phyloP scores from a whole-genome alignment of 371 early-diverging fungal genomes.

The Entomophthora muscae region DNA sequence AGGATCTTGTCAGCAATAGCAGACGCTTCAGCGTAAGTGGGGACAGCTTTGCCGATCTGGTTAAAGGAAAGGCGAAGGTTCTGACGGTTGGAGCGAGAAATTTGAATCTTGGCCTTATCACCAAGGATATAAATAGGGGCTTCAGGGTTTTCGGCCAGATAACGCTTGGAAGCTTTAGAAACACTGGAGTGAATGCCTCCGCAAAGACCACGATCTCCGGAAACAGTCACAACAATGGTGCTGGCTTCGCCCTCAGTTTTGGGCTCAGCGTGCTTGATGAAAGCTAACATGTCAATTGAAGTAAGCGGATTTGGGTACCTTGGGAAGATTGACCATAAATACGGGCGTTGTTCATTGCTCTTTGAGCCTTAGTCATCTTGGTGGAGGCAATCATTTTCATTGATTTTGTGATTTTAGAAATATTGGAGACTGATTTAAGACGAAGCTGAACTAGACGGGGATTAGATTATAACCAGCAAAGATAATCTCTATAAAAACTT shows the following conservation, averaged over 20 bases:
- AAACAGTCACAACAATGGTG: conserved; percentile 57
- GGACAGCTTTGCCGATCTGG: conserved; percentile 78
- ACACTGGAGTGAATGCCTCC: conserved; percentile 96
- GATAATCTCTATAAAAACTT: conserved; percentile 15
- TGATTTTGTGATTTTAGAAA: conserved; percentile 97
- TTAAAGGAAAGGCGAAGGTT: conserved; percentile 69
- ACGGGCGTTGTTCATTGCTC: conserved; percentile 84
- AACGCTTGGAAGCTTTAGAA: conserved; percentile 63
- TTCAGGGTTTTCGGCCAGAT: conserved; percentile 31
- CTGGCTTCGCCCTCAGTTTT: conserved; percentile 29
- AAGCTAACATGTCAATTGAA: conserved; percentile 26
- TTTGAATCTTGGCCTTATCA: conserved; percentile 86
- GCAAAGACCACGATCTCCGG: conserved; percentile 96
- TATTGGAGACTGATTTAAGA: conserved; percentile 91
- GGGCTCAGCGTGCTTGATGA: conserved; percentile 63
- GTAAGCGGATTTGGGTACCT: conserved; percentile 20
- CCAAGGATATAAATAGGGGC: conserved; percentile 57
- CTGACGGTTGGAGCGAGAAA: conserved; percentile 50
- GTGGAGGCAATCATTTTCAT: conserved; percentile 99
- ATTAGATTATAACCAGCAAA: not conserved
- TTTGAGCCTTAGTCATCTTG: conserved; percentile 90
- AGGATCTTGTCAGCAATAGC: conserved; percentile 67
- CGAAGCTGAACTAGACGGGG: conserved; percentile 66
- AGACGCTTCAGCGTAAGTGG: conserved; percentile 78
- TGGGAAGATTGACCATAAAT: conserved; percentile 59